Evolutionary conservation across 805 yeast genomes (phyloP), one percentile per base, ranked within the genome.

Genomic region (Lipomyces japonicus): DNA sequence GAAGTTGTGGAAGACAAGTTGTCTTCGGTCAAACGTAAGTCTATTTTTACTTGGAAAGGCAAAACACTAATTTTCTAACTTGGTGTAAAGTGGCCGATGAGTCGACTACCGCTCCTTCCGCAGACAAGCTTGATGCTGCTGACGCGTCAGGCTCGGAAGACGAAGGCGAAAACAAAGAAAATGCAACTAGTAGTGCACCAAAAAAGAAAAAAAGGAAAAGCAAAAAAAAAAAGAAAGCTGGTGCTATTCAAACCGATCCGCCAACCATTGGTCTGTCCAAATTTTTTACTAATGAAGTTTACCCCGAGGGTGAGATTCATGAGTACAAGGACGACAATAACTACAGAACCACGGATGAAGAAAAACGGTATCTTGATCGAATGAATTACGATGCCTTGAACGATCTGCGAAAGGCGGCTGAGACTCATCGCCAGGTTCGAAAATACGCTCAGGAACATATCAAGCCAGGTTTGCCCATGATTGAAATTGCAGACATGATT

Each of bases 401-500:
- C 57, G 96, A 90, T 55, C 82, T 89, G 70, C 80, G 99, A 63
- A 88, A 88, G 65, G 98, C 90, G 48, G 96, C 97, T 1, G 99
- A 93, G 67, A 84, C 90, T 45, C 99, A 93, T 67, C 79, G 97
- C 58, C 77, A 95, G 62, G 97, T 86, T 9, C 79, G 98, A 62
- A 80, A 80, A 55, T 81, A 86, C 65, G 86, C 95, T 1, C 84
- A 79, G 55, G 76, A 80, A 51, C 73, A 74, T 53, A 77, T 93
- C 60, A 79, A 82, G 66, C 96, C 97, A 0, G 98, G 97, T 21
- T 86, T 90, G 95, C 71, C 86, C 12, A 84, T 89, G 79, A 84
- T 80, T 22, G 95, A 89, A 55, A 80, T 93, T 60, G 96, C 96
- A 10, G 88, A 93, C 65, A 74, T 82, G 52, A 84, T 93, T 61